Percentiles rank a stretch among this genome's conserved stretches.
Conservation (phyloP, 2,329 filamentous ascomycete genomes). For the Cercospora canescens region DNA sequence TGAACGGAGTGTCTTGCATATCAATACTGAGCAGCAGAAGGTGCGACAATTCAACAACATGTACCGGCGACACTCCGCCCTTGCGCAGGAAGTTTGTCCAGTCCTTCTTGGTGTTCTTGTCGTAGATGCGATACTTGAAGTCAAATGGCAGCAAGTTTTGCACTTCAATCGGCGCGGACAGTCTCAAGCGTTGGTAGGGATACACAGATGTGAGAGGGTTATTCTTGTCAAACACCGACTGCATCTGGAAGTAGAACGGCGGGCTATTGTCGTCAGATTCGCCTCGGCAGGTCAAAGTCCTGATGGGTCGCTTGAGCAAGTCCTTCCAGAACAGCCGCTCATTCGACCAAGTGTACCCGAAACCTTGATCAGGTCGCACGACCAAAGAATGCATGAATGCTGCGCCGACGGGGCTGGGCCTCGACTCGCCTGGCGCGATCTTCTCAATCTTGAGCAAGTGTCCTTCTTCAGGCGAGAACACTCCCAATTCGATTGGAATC, state of each 20-base stretch:
- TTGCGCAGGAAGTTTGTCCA: conserved; percentile 98
- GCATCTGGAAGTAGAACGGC: conserved; percentile 95
- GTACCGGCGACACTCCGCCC: conserved; percentile 93
- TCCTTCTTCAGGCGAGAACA: conserved; percentile 83
- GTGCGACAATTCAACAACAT: conserved; percentile 94
- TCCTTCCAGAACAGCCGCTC: conserved; percentile 93
- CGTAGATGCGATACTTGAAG: conserved; percentile 99
- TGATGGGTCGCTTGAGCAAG: conserved; percentile 77
- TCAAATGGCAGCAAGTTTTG: conserved; percentile 95
- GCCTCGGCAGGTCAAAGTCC: conserved; percentile 84
- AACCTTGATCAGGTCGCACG: conserved; percentile 88
- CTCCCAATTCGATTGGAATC: conserved; percentile 89
- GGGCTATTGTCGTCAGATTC: conserved; percentile 74
- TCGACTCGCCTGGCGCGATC: conserved; percentile 85
- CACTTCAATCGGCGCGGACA: conserved; percentile 89
- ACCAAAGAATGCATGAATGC: conserved; percentile 87
- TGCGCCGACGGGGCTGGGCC: conserved; percentile 88
- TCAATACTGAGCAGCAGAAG: conserved; percentile 89
- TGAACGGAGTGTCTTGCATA: conserved; percentile 94
- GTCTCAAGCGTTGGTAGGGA: conserved; percentile 89
- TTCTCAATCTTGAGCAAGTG: conserved; percentile 97
- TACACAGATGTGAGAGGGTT: conserved; percentile 84
- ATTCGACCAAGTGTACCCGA: conserved; percentile 92
- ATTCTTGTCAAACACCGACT: conserved; percentile 78
- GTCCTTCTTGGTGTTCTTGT: conserved; percentile 97